Conservation (phyloP, 352 stramenopile species). For the Saprolegnia diclina region DNA sequence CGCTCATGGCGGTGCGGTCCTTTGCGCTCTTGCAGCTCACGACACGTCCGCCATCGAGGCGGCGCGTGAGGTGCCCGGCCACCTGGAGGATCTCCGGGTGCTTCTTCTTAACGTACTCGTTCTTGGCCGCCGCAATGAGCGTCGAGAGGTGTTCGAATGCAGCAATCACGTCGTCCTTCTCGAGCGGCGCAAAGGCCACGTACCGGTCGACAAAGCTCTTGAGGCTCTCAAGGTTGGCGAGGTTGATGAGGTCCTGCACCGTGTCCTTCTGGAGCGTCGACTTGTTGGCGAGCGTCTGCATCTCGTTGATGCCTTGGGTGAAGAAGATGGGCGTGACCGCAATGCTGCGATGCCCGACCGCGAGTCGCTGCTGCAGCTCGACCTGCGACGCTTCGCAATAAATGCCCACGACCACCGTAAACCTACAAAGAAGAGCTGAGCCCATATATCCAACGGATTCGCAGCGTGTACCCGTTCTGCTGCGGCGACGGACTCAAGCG, state of each 20-base stretch:
- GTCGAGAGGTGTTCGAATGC: conserved; percentile 50
- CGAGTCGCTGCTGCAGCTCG: conserved; percentile 40
- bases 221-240: conserved; percentile 50
- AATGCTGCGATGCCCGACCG: conserved; percentile 31
- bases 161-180: conserved; percentile 37
- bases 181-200: conserved; percentile 8
- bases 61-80: conserved; percentile 56
- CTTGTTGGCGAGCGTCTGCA: conserved; percentile 74
- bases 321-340: conserved; percentile 58
- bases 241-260: conserved; percentile 69
- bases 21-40: conserved; percentile 96
- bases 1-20: conserved; percentile 94
- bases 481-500: conserved; percentile 42
- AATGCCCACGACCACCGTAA: conserved; percentile 54
- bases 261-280: conserved; percentile 51
- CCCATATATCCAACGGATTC: too few relatives aligned
- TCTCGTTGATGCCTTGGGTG: conserved; percentile 76
- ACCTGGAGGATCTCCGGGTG: conserved; percentile 75
- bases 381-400: conserved; percentile 41
- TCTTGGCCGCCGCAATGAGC: conserved; percentile 47
- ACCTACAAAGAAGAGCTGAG: too few relatives aligned
- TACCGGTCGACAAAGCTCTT: conserved; percentile 51
- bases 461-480: conserved; percentile 36
- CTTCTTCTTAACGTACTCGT: conserved; percentile 68
- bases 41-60: conserved; percentile 82